These are phyloP conservation scores for Asterella californica DNA, from an alignment of 225 moss, liverwort and hornwort species.

Conservation along the genomic window DNA sequence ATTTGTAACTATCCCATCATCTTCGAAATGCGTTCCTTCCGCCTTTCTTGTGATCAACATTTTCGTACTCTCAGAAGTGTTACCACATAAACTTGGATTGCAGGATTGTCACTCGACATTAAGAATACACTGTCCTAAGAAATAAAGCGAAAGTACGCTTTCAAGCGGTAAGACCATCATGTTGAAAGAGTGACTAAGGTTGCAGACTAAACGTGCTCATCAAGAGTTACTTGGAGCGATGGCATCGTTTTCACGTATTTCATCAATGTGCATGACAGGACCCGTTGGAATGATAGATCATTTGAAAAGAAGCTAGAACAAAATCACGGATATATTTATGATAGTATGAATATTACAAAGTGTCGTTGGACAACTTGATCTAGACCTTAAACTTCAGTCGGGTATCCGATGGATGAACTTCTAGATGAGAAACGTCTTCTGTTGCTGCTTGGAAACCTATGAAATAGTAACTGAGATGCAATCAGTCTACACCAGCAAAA, in stretches of 20 bases:
- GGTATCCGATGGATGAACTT: too few relatives aligned
- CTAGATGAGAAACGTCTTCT: too few relatives aligned
- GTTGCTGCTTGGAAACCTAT: too few relatives aligned
- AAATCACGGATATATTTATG: too few relatives aligned
- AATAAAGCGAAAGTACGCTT: neutral
- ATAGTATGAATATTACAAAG: too few relatives aligned
- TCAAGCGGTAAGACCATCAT: too few relatives aligned
- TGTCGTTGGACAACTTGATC: too few relatives aligned
- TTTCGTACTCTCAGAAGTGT: neutral
- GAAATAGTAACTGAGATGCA: too few relatives aligned
- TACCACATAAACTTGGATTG: too few relatives aligned
- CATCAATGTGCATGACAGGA: constrained; percentile 57
- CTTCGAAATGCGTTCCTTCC: constrained; percentile 68
- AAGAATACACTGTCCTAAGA: neutral
- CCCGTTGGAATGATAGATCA: constrained; percentile 79
- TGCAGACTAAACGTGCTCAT: constrained; percentile 49
- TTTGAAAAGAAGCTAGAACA: constrained; percentile 62
- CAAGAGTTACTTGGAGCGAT: constrained; percentile 69
- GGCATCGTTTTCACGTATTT: constrained; percentile 52
- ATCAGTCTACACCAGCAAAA: too few relatives aligned
- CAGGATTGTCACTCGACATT: neutral
- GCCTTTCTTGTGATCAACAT: constrained; percentile 53
- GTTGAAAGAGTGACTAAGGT: neutral
- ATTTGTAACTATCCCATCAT: constrained; percentile 70
- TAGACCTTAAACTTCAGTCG: too few relatives aligned